Base-by-base conservation (phyloP, 257 asterid species). In the Knoxia roxburghii region DNA sequence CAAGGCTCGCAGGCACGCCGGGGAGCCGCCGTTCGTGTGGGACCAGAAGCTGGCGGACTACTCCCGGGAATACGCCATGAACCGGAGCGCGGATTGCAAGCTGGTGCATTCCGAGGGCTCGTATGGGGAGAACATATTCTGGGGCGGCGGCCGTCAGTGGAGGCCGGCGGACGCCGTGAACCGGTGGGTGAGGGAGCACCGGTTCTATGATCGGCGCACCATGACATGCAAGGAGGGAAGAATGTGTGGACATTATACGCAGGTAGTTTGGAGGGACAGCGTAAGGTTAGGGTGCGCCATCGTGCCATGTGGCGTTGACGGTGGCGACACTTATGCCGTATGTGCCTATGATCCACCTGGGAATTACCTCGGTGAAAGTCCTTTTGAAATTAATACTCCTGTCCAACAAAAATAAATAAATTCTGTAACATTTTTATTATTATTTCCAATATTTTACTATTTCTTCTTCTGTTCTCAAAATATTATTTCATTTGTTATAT, bases 271-370 rank as follows among this genome's bases (percentile, higher is more conserved):
- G 94, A 72, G 68, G 4, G 75, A 77, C 9, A 74, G 83, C 2
- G 37, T 52, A 2, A 73, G 70, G 7, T 18, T 86, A 0, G 94
- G 94, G 2, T 86, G 94, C 32, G 90, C 80, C 4, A 70, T 84
- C 10, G 81, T 68, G 2, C 63, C 24, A n/a, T 84, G 94, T 20
- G 84, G 94, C 40, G 67, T 5, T 49, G 70, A 67, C 5, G 87
- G 84, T 6, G 74, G 84, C 9, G 74, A 84, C 81, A 80, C 76
- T 37, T 84, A 75, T 15, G 80, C 77, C 29, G 29, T 80, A 15
- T 86, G 94, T 56, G 78, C 72, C 71, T 86, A 86, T 30, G 80
- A 82, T 66, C 81, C 82, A 4, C 87, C 87, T 0, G 94, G 94
- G 23, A 86, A 86, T 23, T 82, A 78, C 75, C 57, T 1, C 3